phyloP scores from a whole-genome alignment of 2,329 filamentous ascomycete species.

The Beauveria brongniartii region DNA sequence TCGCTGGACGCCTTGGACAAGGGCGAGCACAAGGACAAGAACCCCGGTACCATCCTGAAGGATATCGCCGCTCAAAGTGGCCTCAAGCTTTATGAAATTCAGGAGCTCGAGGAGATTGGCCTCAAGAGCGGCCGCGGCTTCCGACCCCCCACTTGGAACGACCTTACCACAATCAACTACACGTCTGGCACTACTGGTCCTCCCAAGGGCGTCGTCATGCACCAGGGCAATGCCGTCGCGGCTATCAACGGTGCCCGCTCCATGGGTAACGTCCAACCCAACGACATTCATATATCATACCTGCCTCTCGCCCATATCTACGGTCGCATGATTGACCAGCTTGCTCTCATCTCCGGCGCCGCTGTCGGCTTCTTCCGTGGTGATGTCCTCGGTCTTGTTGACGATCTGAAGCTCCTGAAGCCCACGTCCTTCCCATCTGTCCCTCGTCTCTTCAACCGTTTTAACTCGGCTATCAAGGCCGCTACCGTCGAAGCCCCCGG shows the following conservation, averaged over 20 bases:
- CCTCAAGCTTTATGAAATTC: slow-evolving; percentile 70
- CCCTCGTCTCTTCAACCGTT: slow-evolving; percentile 84
- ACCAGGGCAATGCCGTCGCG: slow-evolving; percentile 74
- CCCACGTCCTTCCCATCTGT: slow-evolving; percentile 84
- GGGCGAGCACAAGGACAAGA: slow-evolving; percentile 67
- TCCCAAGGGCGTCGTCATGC: slow-evolving; percentile 49
- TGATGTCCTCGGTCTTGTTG: slow-evolving; percentile 75
- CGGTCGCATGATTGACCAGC: slow-evolving; percentile 75
- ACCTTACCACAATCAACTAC: slow-evolving; percentile 78
- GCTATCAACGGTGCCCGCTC: slow-evolving; percentile 56
- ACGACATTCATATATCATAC: slow-evolving; percentile 72
- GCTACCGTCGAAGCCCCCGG: slow-evolving; percentile 73
- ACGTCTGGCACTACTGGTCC: slow-evolving; percentile 52
- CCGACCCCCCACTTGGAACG: slow-evolving; percentile 65
- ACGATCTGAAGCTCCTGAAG: slow-evolving; percentile 81
- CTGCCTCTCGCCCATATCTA: slow-evolving; percentile 93
- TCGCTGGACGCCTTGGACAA: slow-evolving; percentile 75
- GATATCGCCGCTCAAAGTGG: slow-evolving; percentile 66
- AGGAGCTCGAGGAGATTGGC: slow-evolving; percentile 76
- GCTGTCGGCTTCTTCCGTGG: slow-evolving; percentile 94
- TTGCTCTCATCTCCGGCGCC: slow-evolving; percentile 62
- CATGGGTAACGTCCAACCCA: slow-evolving; percentile 40
- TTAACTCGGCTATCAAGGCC: slow-evolving; percentile 73
- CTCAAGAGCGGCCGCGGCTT: slow-evolving; percentile 60
- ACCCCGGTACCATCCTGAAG: slow-evolving; percentile 72